Base-by-base conservation (phyloP, 345 rosid genomes). In the Syzygium aromaticum region DNA sequence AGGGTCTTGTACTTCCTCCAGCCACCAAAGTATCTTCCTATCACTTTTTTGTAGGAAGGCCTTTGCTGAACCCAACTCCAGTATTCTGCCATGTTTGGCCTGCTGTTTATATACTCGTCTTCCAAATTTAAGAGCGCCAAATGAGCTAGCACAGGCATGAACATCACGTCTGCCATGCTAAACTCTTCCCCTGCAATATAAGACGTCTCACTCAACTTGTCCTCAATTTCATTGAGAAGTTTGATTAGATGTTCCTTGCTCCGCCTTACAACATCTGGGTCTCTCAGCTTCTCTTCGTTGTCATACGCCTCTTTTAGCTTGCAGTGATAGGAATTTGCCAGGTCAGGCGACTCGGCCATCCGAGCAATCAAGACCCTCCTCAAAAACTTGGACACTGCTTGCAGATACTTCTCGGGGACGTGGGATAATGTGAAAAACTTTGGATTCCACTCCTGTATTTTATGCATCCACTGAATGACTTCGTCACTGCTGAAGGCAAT, bases 291-390 rank as follows among this genome's bases (percentile, higher is more conserved):
- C 90, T 95, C 98, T 63, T 96, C 98, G 3, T 92, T 96, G 43
- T 88, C 94, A 2, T 95, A 90, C 51, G 95, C 95, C 40, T 95
- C 98, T 89, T 91, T 95, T 84, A 95, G 96, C 92, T 95, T 95
- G 16, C 84, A 11, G 89, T 97, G 98, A 94, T 97, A 97, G 12
- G 98, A 94, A 84, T 94, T 95, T 10, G 98, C 98, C 25, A 96
- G 94, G 86, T 95, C 95, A 6, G 98, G 98, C 27, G 95, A 95
- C 86, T 96, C 98, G 1, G 96, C 95, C 97, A 96, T 96, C 82
- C 96, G 89, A 28, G 98, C 95, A 87, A 96, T 96, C 90, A 94
- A 86, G 67, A 97, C 98, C 88, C 92, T 92, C 87, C 99, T 92
- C 84, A 90, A 82, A 92, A 97, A 97, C 89, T 94, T 96, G 85